These are phyloP conservation scores for Adansonia grandidieri DNA, from an alignment of 441 rosid genomes.

Conservation along the genomic window DNA sequence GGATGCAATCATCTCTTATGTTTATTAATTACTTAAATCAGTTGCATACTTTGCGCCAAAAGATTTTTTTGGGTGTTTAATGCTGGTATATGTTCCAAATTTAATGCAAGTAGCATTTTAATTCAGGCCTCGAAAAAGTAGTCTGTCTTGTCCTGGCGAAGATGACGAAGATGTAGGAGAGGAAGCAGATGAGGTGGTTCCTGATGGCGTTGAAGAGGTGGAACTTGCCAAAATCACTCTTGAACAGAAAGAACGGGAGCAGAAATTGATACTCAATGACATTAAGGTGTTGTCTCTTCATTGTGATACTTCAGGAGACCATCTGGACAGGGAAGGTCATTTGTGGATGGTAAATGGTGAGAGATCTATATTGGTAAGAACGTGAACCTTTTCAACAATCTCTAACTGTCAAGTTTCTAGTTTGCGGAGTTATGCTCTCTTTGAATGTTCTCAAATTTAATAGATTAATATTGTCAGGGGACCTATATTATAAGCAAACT, in stretches of 20 bases:
- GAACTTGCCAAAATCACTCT: constrained; percentile 92
- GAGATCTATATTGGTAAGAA: constrained; percentile 74
- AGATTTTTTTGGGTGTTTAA: background rate
- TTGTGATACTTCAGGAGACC: constrained; percentile 61
- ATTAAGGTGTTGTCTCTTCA: constrained; percentile 72
- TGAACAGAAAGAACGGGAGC: constrained; percentile 78
- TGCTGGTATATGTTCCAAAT: constrained; percentile 22
- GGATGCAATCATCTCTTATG: constrained; percentile 15
- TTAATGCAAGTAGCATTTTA: constrained; percentile 24
- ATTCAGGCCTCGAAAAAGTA: constrained; percentile 92
- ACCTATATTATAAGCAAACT: constrained; percentile 10
- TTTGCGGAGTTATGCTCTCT: constrained; percentile 13
- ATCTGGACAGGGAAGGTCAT: constrained; percentile 50
- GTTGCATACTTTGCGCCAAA: background rate
- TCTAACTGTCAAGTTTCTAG: constrained; percentile 12
- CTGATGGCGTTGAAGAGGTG: constrained; percentile 98
- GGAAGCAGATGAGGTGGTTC: constrained; percentile 98
- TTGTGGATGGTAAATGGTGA: constrained; percentile 86
- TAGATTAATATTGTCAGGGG: background rate
- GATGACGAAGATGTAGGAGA: constrained; percentile 98
- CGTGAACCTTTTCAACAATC: constrained; percentile 13
- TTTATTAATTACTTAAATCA: constrained; percentile 20
- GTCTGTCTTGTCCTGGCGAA: constrained; percentile 87
- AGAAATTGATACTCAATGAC: constrained; percentile 80
- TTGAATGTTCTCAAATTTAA: background rate